A percentile compares a stretch with the other conserved stretches of the same genome.
Conservation (phyloP, 225 moss, liverwort and hornwort genomes). For the Anthoceros angustus region DNA sequence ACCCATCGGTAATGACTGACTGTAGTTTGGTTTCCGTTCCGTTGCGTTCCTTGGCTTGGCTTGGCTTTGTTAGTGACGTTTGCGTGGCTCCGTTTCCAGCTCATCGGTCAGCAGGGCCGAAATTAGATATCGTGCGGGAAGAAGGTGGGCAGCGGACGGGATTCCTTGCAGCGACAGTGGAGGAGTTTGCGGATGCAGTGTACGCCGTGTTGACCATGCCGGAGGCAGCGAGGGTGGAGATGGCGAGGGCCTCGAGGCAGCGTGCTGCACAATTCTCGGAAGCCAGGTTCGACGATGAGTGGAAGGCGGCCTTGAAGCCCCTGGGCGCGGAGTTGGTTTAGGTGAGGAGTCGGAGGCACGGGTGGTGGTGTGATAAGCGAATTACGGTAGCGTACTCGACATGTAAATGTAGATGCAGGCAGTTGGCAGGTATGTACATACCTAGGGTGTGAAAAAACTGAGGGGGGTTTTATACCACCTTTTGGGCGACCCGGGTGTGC, state of each 20-base stretch:
- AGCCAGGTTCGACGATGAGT: slow-evolving; percentile 49
- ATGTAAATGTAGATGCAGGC: too few species aligned
- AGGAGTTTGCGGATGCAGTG: slow-evolving; percentile 65
- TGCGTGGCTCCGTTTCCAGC: slow-evolving; percentile 22
- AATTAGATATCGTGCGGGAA: slow-evolving; percentile 57
- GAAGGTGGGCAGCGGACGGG: slow-evolving; percentile 58
- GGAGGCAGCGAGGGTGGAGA: slow-evolving; percentile 33
- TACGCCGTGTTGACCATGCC: slow-evolving; percentile 43
- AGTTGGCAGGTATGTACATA: too few species aligned
- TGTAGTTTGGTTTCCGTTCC: background rate
- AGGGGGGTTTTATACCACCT: too few species aligned
- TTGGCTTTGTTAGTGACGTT: background rate
- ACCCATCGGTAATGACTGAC: slow-evolving; percentile 46
- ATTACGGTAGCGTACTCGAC: too few species aligned
- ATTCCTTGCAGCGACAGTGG: slow-evolving; percentile 43
- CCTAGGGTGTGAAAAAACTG: too few species aligned
- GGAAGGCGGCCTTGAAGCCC: slow-evolving; percentile 46
- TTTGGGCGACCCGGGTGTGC: too few species aligned
- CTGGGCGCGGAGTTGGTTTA: slow-evolving; percentile 17
- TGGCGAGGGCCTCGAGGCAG: slow-evolving; percentile 54
- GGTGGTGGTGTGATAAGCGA: too few species aligned
- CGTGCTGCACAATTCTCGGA: slow-evolving; percentile 67
- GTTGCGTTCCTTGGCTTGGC: background rate
- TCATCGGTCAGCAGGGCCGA: slow-evolving; percentile 80
- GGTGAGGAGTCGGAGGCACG: too few species aligned